These are phyloP conservation scores for Podospora conica DNA, from an alignment of 495 filamentous ascomycete genomes.

Conservation along the genomic window DNA sequence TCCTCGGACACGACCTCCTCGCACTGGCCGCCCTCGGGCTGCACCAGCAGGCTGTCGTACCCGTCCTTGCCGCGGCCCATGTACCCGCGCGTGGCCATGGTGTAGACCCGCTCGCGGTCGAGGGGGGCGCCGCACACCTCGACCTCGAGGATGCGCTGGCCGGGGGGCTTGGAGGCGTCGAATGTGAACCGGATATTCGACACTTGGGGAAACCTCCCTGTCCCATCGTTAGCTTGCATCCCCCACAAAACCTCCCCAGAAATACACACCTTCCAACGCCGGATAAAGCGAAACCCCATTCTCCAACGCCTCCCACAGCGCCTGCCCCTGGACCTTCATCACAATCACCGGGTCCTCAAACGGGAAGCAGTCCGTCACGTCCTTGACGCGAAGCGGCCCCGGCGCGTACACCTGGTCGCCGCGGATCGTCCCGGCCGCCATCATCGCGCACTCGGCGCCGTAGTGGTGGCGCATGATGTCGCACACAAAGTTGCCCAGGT, in stretches of 20 bases:
- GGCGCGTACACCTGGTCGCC: conserved; percentile 85
- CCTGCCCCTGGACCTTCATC: conserved; percentile 58
- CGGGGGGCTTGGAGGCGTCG: conserved; percentile 51
- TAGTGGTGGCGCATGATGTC: conserved; percentile 86
- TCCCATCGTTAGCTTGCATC: not conserved
- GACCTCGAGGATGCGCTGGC: conserved; percentile 56
- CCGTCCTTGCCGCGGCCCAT: conserved; percentile 84
- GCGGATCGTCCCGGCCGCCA: conserved; percentile 83
- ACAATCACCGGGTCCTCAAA: conserved; percentile 89
- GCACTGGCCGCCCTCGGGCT: conserved; percentile 63
- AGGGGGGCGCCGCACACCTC: conserved; percentile 54
- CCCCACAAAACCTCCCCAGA: not conserved
- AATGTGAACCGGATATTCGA: conserved; percentile 71
- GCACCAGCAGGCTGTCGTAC: conserved; percentile 62
- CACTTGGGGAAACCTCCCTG: conserved; percentile 67
- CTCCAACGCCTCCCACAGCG: conserved; percentile 69
- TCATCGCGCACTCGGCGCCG: conserved; percentile 68
- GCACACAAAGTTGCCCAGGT: conserved; percentile 83
- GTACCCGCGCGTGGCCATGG: conserved; percentile 70
- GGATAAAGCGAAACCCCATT: conserved; percentile 75
- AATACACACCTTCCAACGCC: conserved; percentile 64
- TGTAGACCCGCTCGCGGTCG: conserved; percentile 55
- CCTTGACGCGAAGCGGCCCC: conserved; percentile 66
- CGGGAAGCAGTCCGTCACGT: conserved; percentile 76
- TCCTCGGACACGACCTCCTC: conserved; percentile 78